Evolutionary conservation across 78 protist genomes (phyloP).

Genomic region (Guillardia theta): DNA sequence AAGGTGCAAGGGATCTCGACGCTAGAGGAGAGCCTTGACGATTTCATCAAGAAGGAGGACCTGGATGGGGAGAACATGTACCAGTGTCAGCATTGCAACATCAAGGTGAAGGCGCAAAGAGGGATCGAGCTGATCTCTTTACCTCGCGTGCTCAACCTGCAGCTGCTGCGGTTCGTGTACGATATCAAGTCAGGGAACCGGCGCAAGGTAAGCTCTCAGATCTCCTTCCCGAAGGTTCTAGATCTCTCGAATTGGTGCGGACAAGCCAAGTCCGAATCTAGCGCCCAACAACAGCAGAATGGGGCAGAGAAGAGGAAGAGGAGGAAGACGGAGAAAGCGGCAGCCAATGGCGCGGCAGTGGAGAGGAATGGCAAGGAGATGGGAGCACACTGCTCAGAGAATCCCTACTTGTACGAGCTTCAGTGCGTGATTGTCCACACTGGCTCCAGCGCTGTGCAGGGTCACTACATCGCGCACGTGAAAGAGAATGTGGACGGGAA

Average conservation of each 20-base stretch:
- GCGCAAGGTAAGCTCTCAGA: not conserved
- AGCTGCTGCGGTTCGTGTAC: constrained; percentile 7
- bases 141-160: not conserved
- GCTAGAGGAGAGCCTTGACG: constrained; percentile 18
- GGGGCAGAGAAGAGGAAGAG: not conserved
- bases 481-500: not conserved
- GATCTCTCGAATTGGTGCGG: not conserved
- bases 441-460: not conserved
- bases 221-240: not conserved
- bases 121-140: not conserved
- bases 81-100: not conserved
- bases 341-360: not conserved
- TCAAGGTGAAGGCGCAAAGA: not conserved
- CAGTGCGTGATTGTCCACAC: not conserved
- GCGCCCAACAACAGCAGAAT: too few relatives aligned
- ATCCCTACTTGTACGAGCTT: not conserved
- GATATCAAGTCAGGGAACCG: not conserved
- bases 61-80: not conserved
- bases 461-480: not conserved
- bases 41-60: not conserved
- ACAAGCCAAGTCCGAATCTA: too few relatives aligned
- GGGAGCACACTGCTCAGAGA: not conserved
- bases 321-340: not conserved
- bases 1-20: not conserved
- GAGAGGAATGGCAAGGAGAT: too few relatives aligned